phyloP scores from a whole-genome alignment of 2,329 filamentous ascomycete species.

The Aaosphaeria pasadenensis region DNA sequence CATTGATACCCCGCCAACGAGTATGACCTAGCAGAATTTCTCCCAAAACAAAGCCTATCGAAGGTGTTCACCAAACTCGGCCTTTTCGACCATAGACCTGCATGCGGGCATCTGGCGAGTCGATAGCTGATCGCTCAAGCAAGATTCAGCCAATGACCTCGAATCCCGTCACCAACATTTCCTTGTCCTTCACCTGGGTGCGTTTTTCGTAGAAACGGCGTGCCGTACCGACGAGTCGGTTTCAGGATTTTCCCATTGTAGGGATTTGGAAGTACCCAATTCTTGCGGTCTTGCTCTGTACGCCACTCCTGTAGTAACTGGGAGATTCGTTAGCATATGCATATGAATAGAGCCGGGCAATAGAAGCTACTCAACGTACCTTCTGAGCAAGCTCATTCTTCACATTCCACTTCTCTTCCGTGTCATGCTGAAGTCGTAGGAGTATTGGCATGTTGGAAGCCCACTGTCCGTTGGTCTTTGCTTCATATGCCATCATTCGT shows the following conservation, averaged over 20 bases:
- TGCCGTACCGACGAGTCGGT: not conserved
- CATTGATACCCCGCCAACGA: too few species aligned
- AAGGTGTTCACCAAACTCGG: too few species aligned
- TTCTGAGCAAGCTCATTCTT: not conserved
- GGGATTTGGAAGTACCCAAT: slow-evolving; percentile 22
- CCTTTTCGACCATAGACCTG: too few species aligned
- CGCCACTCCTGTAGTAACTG: slow-evolving; percentile 13
- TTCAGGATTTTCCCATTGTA: too few species aligned
- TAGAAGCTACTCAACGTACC: slow-evolving; percentile 4
- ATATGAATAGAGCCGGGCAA: not conserved
- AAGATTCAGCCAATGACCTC: not conserved
- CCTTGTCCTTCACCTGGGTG: slow-evolving; percentile 5
- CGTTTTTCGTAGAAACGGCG: too few species aligned
- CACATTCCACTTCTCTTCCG: not conserved
- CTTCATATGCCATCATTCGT: slow-evolving; percentile 8
- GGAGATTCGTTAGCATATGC: not conserved
- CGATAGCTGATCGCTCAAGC: too few species aligned
- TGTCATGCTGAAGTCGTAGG: slow-evolving; percentile 10
- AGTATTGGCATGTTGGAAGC: slow-evolving; percentile 13
- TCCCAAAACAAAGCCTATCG: too few species aligned
- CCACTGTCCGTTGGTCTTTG: slow-evolving; percentile 3
- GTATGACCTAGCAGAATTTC: too few species aligned
- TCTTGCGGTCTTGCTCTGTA: slow-evolving; percentile 13
- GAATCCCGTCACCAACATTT: not conserved
- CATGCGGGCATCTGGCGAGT: too few species aligned